Evolutionary conservation across 1,139 yeast species (phyloP), one percentile per base, ranked within the genome.

Genomic region (Lodderomyces margitis): DNA sequence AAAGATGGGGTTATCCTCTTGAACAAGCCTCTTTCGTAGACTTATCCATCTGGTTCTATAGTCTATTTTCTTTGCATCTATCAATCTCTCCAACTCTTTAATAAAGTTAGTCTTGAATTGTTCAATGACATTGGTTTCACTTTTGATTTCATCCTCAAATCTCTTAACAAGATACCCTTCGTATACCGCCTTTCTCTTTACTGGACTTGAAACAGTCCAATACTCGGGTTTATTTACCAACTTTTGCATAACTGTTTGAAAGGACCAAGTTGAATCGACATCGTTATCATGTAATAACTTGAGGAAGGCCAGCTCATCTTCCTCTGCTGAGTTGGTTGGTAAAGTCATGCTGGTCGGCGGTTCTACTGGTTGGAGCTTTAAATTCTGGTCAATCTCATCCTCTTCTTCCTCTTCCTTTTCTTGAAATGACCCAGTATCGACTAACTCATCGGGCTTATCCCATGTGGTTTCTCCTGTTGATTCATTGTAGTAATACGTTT

Each of bases 191-290:
- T 82, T 81, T 40, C 94, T 74, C 46, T 70, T 68, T 7, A 82
- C 54, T 0, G 96, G 74, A 52, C 82, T 85, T 4, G 68, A 63
- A 1, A 88, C 62, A 1, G 72, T 64, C 94, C 95, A 87, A 56
- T 87, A 91, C 14, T 80, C 68, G 0, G 83, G 80, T 43, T 82
- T 80, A 6, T 59, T 61, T 14, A 86, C 72, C 44, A 83, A 68
- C 21, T 68, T 71, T n/a, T 77, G 64, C 68, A 89, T 80, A 0
- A 83, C 85, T 43, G 70, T 70, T 42, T 77, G 78, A 62, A 88
- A 89, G 0, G 94, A 74, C 91, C 92, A 86, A 0, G 87, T 76
- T 0, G 85, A 74, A 54, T 83, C 89, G 2, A 87, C 86, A 6
- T 70, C 64, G 33, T 70, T 60, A 1, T 74, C 77, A 30, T 64